Evolutionary conservation across 2,329 filamentous ascomycete genomes (phyloP).

Genomic region (Metarhizium album): DNA sequence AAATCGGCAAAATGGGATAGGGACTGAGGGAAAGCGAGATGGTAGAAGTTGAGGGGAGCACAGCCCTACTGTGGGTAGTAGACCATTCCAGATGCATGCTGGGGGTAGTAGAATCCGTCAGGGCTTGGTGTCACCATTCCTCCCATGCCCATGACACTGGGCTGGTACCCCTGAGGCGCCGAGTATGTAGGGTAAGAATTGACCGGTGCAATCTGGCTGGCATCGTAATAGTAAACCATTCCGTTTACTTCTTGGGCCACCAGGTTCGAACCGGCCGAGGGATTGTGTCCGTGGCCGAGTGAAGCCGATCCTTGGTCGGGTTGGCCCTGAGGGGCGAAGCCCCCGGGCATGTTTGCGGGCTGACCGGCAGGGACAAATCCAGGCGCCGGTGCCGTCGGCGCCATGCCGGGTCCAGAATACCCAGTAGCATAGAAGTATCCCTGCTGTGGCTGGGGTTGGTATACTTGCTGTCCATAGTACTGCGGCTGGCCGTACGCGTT

Average conservation of each 20-base stretch:
- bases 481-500: conserved; percentile 49
- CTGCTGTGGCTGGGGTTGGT: conserved; percentile 32
- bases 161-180: conserved; percentile 40
- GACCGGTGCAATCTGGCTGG: conserved; percentile 55
- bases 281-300: conserved; percentile 19
- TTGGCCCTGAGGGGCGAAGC: conserved; percentile 33
- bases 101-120: conserved; percentile 61
- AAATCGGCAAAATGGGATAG: conserved; percentile 16
- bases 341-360: conserved; percentile 28
- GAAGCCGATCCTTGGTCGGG: conserved; percentile 21
- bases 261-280: conserved; percentile 30
- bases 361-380: conserved; percentile 47
- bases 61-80: conserved; percentile 49
- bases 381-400: conserved; percentile 39
- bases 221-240: conserved; percentile 91
- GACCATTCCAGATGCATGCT: conserved; percentile 42
- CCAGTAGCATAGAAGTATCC: conserved; percentile 59
- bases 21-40: conserved; percentile 14
- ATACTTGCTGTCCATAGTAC: conserved; percentile 43
- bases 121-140: conserved; percentile 66
- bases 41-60: conserved; percentile 12
- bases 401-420: conserved; percentile 37
- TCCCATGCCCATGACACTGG: conserved; percentile 57
- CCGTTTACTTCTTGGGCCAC: conserved; percentile 86
- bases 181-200: conserved; percentile 37